These are phyloP conservation scores for Ophiostoma novo-ulmi DNA, from an alignment of 2,329 filamentous ascomycete genomes.

Conservation along the genomic window DNA sequence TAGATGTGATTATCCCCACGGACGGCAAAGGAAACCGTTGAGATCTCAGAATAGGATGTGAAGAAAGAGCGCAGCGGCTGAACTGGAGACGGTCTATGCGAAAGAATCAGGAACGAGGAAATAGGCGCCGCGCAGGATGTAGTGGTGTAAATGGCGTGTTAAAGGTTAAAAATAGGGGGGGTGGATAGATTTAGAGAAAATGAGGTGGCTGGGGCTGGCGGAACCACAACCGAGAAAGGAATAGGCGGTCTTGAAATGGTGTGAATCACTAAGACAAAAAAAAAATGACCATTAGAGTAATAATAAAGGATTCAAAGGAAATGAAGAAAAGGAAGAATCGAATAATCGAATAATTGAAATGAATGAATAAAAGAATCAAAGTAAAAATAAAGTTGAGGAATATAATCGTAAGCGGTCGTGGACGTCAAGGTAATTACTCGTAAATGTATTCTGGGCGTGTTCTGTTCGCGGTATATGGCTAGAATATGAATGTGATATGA, in stretches of 20 bases:
- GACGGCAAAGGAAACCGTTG: conserved; percentile 14
- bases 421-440: conserved; percentile 6
- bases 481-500: background rate
- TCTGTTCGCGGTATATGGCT: background rate
- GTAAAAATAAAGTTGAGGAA: background rate
- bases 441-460: background rate
- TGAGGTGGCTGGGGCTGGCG: conserved; percentile 27
- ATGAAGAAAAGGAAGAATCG: background rate
- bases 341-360: background rate
- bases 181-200: conserved; percentile 20
- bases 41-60: conserved; percentile 3
- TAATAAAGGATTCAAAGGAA: background rate
- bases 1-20: background rate
- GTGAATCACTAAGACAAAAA: conserved; percentile 10
- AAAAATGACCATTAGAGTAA: background rate
- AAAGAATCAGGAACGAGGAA: conserved; percentile 18
- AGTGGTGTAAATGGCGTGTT: conserved; percentile 12
- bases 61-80: conserved; percentile 18
- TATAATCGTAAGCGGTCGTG: background rate
- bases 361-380: background rate
- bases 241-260: conserved; percentile 13
- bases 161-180: conserved; percentile 13
- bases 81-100: conserved; percentile 14
- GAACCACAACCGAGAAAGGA: conserved; percentile 14
- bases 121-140: background rate